Evolutionary conservation across 495 filamentous ascomycete species (phyloP), one percentile per base, ranked within the genome.

Genomic region (Neurospora sublineolata): DNA sequence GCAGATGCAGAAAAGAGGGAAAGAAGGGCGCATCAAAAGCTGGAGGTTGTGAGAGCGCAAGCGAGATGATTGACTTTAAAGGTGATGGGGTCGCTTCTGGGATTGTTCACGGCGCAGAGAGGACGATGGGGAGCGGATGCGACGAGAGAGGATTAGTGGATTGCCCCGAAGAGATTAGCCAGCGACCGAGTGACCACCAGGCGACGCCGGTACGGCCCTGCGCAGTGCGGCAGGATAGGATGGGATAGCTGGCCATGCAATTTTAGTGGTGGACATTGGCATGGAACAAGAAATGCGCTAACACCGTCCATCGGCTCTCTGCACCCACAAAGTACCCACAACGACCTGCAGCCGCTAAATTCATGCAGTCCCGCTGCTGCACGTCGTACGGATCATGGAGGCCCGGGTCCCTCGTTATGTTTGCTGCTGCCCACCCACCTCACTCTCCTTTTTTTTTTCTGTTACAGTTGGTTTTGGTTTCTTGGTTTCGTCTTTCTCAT

Each of bases 1-100:
- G 40, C 69, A 70, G 75, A 76, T 72, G 75, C 52, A 64, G 71
- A 74, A 76, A 71, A 73, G 67, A 46, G 72, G 73, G 74, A 73
- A 69, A 69, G 60, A 76, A 77, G 72, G 77, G 76, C 76, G 76
- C 77, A 76, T 76, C 79, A 76, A 76, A 74, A 75, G 78, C 76
- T 77, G 75, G 76, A 79, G 75, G 78, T 80, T 77, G 76, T 78
- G 80, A 77, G 79, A 78, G 79, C 80, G 76, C 78, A 83, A 84
- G 82, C 82, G 82, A 84, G 76, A 84, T 83, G 81, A 83, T 84
- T 82, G 78, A 78, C 80, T 78, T 75, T 73, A 78, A 77, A 78
- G 76, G 80, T 80, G 77, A 78, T 82, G 78, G 78, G 78, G 74
- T 76, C 74, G 72, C 71, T 79, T 79, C 79, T 80, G 77, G 79